Conservation (phyloP, 2,329 filamentous ascomycete species). For the Juglanconis juglandina region DNA sequence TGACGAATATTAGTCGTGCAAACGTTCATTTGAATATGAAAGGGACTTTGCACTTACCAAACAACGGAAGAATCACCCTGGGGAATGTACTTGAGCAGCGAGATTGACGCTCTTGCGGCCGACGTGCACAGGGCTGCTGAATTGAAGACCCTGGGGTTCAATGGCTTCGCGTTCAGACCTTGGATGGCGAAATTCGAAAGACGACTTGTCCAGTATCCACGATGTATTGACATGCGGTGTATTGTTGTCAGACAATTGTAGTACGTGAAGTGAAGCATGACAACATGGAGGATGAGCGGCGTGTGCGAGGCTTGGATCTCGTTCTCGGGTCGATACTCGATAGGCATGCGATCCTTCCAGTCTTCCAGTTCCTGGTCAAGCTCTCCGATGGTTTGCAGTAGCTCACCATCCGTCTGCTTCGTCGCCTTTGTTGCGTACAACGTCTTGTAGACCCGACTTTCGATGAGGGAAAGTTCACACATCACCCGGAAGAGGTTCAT, state of each 20-base stretch:
- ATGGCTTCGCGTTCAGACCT: conserved; percentile 81
- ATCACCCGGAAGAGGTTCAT: conserved; percentile 93
- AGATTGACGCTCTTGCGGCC: conserved; percentile 87
- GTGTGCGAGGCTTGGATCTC: conserved; percentile 93
- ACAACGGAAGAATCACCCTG: conserved; percentile 93
- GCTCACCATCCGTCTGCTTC: conserved; percentile 86
- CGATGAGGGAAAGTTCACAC: conserved; percentile 87
- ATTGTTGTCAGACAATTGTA: conserved; percentile 98
- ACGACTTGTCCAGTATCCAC: conserved; percentile 96
- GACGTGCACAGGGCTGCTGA: conserved; percentile 90
- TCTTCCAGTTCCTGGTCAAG: conserved; percentile 85
- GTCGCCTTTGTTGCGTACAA: conserved; percentile 90
- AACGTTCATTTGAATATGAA: neutral
- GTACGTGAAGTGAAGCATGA: conserved; percentile 92
- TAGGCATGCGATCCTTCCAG: conserved; percentile 93
- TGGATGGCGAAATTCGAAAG: conserved; percentile 94
- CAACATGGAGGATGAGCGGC: conserved; percentile 88
- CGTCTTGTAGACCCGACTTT: conserved; percentile 89
- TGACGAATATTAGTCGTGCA: neutral
- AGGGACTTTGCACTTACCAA: conserved; percentile 60
- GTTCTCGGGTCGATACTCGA: conserved; percentile 95
- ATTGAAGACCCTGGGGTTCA: conserved; percentile 93
- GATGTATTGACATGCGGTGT: conserved; percentile 96
- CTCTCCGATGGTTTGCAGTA: conserved; percentile 93
- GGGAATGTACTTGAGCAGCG: conserved; percentile 91